These are phyloP conservation scores for Tuber calosporum DNA, from an alignment of 495 filamentous ascomycete genomes.

Conservation along the genomic window DNA sequence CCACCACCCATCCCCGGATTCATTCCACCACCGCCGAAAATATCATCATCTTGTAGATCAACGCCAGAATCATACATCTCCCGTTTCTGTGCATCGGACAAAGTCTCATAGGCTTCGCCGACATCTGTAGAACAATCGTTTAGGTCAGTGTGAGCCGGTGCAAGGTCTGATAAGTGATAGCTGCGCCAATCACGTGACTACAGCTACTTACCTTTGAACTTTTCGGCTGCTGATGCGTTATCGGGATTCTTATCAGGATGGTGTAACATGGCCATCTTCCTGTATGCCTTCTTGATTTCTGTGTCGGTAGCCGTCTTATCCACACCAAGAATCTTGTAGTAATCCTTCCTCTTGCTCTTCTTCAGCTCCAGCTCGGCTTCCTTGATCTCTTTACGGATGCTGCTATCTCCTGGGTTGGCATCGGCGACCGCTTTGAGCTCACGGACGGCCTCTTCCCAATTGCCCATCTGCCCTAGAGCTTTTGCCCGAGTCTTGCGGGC, in stretches of 20 bases:
- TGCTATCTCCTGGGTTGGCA: slow-evolving; percentile 67
- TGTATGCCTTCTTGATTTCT: slow-evolving; percentile 95
- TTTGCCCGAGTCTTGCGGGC: slow-evolving; percentile 88
- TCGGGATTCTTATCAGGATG: slow-evolving; percentile 97
- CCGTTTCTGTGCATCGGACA: slow-evolving; percentile 56
- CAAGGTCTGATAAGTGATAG: slow-evolving; percentile 63
- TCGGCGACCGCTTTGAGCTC: slow-evolving; percentile 84
- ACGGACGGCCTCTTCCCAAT: slow-evolving; percentile 83
- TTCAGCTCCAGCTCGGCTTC: slow-evolving; percentile 91
- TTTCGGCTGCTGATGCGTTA: slow-evolving; percentile 70
- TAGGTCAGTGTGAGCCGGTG: slow-evolving; percentile 60
- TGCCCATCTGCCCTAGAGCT: slow-evolving; percentile 70
- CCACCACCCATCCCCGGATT: slow-evolving; percentile 48
- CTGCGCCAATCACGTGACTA: slow-evolving; percentile 40
- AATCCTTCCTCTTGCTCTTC: slow-evolving; percentile 95
- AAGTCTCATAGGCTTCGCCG: slow-evolving; percentile 42
- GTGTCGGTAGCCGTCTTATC: slow-evolving; percentile 75
- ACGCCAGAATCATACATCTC: slow-evolving; percentile 86
- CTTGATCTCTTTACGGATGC: slow-evolving; percentile 72
- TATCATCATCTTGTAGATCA: slow-evolving; percentile 81
- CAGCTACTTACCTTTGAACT: slow-evolving; percentile 82
- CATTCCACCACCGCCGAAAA: slow-evolving; percentile 67
- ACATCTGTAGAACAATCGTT: slow-evolving; percentile 35
- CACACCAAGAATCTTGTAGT: slow-evolving; percentile 92
- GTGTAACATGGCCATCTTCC: slow-evolving; percentile 84